phyloP scores from a whole-genome alignment of 768 basidiomycete genomes.

The Trametes gibbosa region DNA sequence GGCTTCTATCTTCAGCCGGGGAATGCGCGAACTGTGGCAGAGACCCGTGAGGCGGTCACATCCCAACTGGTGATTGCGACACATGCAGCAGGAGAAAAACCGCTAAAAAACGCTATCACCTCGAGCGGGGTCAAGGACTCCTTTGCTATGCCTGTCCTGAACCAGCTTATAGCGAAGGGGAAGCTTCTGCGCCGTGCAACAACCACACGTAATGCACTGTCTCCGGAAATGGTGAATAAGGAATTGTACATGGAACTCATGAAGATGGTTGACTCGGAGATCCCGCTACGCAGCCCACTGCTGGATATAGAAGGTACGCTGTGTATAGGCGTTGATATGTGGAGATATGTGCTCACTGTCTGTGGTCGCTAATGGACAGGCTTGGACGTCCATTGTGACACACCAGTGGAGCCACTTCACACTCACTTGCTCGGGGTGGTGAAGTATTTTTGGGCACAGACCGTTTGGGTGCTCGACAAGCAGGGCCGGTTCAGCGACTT shows the following conservation, averaged over 20 bases:
- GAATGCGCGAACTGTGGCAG: not conserved
- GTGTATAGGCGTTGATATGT: no score
- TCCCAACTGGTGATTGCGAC: conserved; percentile 7
- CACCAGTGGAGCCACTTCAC: conserved; percentile 34
- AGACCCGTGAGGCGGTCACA: conserved; percentile 9
- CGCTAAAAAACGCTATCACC: conserved; percentile 5
- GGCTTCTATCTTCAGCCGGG: not conserved
- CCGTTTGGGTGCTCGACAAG: conserved; percentile 25
- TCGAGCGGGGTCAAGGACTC: conserved; percentile 15
- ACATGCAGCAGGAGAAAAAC: conserved; percentile 11
- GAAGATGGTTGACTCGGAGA: not conserved
- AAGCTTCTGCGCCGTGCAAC: conserved; percentile 7
- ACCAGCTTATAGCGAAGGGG: conserved; percentile 8
- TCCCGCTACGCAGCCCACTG: conserved; percentile 7
- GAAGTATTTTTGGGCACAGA: conserved; percentile 36
- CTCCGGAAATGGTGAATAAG: not conserved
- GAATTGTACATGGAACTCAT: not conserved
- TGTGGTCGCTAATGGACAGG: conserved; percentile 8
- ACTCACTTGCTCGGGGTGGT: conserved; percentile 34
- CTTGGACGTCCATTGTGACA: conserved; percentile 32
- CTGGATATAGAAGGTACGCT: conserved; percentile 5
- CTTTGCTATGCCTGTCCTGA: conserved; percentile 8
- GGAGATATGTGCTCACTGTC: not conserved
- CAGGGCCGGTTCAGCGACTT: conserved; percentile 21
- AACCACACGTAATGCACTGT: not conserved